phyloP scores from a whole-genome alignment of 2,329 filamentous ascomycete genomes.

The Curvularia lunata region DNA sequence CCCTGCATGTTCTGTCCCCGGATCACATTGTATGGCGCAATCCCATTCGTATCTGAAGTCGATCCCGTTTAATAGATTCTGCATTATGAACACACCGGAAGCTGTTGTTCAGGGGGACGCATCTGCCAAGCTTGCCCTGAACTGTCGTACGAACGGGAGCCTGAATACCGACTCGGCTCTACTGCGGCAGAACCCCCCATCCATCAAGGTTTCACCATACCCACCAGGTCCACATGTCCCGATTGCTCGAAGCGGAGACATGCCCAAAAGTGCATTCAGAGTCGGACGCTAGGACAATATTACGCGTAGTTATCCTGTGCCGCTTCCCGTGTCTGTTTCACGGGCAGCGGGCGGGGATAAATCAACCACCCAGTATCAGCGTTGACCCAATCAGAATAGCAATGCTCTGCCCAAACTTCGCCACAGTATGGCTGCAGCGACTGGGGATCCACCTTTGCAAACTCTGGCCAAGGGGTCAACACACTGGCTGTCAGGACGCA shows the following conservation, averaged over 20 bases:
- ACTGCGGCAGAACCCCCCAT: constrained; percentile 1
- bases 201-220: constrained; percentile 2
- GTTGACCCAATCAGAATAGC: background rate
- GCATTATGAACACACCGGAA: background rate
- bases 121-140: background rate
- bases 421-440: background rate
- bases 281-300: constrained; percentile 1
- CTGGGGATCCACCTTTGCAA: background rate
- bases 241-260: constrained; percentile 1
- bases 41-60: background rate
- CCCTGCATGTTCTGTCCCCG: background rate
- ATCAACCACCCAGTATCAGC: background rate
- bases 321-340: constrained; percentile 2
- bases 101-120: background rate
- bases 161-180: constrained; percentile 1
- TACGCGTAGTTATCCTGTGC: constrained; percentile 1
- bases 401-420: background rate
- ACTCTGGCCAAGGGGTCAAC: background rate
- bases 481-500: background rate
- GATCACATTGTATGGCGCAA: background rate
- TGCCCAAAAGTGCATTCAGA: background rate
- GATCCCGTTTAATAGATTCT: background rate
- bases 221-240: background rate
- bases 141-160: background rate
- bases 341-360: background rate